phyloP scores from a whole-genome alignment of 352 stramenopile species.

The Pythium guiyangense region DNA sequence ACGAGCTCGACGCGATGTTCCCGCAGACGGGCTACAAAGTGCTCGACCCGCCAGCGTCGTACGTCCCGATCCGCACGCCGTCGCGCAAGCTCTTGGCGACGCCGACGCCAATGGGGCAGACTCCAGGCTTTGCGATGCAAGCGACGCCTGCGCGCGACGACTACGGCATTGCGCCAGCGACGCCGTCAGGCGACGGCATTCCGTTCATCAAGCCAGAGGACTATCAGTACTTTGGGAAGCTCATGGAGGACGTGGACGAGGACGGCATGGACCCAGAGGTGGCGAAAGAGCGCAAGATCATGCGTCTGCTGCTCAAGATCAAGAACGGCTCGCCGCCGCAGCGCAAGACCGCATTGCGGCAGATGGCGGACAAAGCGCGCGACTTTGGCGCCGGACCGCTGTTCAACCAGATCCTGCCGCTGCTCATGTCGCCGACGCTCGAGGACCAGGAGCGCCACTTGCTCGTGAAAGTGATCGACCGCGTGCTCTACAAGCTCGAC shows the following conservation, averaged over 20 bases:
- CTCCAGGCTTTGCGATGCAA: conserved; percentile 88
- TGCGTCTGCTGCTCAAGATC: conserved; percentile 98
- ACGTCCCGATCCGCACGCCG: conserved; percentile 95
- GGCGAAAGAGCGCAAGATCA: conserved; percentile 96
- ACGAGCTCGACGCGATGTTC: conserved; percentile 97
- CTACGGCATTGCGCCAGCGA: conserved; percentile 66
- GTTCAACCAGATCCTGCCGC: conserved; percentile 99
- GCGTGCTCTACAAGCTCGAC: conserved; percentile 98
- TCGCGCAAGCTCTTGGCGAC: conserved; percentile 94
- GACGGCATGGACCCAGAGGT: conserved; percentile 89
- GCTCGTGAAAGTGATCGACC: conserved; percentile 99
- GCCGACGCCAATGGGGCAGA: conserved; percentile 93
- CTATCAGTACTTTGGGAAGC: conserved; percentile 97
- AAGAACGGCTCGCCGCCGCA: conserved; percentile 98
- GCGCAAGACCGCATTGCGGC: conserved; percentile 93
- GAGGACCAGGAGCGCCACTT: conserved; percentile 99
- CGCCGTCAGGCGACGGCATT: conserved; percentile 79
- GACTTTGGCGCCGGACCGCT: conserved; percentile 96
- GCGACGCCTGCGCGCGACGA: conserved; percentile 75
- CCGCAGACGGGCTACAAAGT: conserved; percentile 94
- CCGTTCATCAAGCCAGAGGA: conserved; percentile 99
- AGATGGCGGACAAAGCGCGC: conserved; percentile 97
- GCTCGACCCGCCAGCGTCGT: conserved; percentile 92
- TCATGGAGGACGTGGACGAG: conserved; percentile 93
- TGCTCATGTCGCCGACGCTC: conserved; percentile 98